These are phyloP conservation scores for Papiliotrema nemorosa DNA, from an alignment of 1,284 basidiomycete species.

Conservation along the genomic window DNA sequence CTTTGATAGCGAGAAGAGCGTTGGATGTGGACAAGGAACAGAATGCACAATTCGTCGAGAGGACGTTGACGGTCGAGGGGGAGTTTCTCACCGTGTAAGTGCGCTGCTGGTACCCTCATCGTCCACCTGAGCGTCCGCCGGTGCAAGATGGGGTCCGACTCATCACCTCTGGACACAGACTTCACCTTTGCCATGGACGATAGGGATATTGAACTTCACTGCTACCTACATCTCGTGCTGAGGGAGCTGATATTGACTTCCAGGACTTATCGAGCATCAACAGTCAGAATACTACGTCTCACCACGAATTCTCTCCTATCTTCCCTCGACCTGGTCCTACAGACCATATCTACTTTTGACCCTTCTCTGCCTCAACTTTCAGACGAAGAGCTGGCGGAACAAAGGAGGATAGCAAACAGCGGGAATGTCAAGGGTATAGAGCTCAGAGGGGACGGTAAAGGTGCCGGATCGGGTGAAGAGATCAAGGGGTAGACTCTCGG, in stretches of 20 bases:
- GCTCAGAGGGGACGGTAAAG: constrained; percentile 36
- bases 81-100: constrained; percentile 65
- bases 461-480: constrained; percentile 43
- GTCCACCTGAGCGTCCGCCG: neutral
- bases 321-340: constrained; percentile 75
- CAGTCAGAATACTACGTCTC: constrained; percentile 75
- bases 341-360: constrained; percentile 72
- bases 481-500: constrained; percentile 26
- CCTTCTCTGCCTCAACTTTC: constrained; percentile 28
- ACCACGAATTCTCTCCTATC: constrained; percentile 80
- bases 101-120: no score
- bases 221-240: neutral
- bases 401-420: constrained; percentile 19
- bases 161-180: neutral
- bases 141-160: neutral
- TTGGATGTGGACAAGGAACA: constrained; percentile 82
- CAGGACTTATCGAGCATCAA: constrained; percentile 56
- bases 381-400: constrained; percentile 36
- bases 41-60: constrained; percentile 70
- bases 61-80: constrained; percentile 63
- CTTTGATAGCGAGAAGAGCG: constrained; percentile 68
- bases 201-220: no score
- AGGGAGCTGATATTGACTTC: neutral
- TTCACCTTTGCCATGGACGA: neutral
- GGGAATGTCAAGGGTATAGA: constrained; percentile 40